These are phyloP conservation scores for Ganoderma boninense DNA, from an alignment of 1,284 basidiomycete genomes.

Conservation along the genomic window DNA sequence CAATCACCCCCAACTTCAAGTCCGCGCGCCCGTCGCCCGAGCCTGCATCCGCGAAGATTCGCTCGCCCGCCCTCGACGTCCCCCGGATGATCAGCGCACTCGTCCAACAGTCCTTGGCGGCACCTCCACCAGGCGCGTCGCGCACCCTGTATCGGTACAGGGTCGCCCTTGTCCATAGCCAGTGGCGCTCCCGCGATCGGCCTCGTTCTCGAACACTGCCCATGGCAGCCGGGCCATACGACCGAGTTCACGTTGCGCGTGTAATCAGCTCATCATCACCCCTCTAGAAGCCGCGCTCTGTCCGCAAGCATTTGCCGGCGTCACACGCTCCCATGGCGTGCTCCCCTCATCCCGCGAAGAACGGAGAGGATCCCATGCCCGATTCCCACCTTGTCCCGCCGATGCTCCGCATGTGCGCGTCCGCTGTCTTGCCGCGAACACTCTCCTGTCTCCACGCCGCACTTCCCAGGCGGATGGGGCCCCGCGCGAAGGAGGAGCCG, in stretches of 20 bases:
- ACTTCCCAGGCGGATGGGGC: not conserved
- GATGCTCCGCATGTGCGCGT: not conserved
- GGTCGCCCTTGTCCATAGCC: slow-evolving; percentile 3
- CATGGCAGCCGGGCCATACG: slow-evolving; percentile 8
- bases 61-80: not conserved
- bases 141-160: not conserved
- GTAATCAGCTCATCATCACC: slow-evolving; percentile 5
- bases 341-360: slow-evolving; percentile 15
- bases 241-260: slow-evolving; percentile 14
- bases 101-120: not conserved
- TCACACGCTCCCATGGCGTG: not conserved
- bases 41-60: slow-evolving; percentile 27
- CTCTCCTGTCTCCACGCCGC: not conserved
- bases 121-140: not conserved
- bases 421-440: not conserved
- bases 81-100: not conserved
- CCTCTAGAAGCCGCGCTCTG: not conserved
- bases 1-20: slow-evolving; percentile 3
- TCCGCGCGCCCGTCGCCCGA: not conserved
- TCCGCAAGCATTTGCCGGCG: slow-evolving; percentile 4
- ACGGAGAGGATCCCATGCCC: slow-evolving; percentile 3
- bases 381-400: slow-evolving; percentile 6
- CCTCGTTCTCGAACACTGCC: slow-evolving; percentile 3
- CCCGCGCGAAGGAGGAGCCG: not conserved
- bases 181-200: not conserved